phyloP scores from a whole-genome alignment of 2,329 filamentous ascomycete genomes.

The Davidsoniella eucalypti region DNA sequence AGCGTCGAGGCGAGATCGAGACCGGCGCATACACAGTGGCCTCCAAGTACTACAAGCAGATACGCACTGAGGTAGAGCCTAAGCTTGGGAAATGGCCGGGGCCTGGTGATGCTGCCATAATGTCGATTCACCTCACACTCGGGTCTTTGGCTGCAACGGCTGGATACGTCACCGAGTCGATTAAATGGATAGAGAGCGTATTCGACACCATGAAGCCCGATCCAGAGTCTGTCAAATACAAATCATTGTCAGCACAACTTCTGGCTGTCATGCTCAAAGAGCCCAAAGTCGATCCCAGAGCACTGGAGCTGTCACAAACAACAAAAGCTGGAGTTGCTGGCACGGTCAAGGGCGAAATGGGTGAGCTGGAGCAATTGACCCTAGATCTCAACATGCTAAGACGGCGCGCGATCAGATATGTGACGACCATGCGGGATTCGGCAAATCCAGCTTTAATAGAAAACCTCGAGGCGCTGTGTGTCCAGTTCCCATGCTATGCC shows the following conservation, averaged over 20 bases:
- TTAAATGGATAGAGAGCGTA: conserved; percentile 36
- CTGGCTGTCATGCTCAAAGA: conserved; percentile 37
- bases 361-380: conserved; percentile 45
- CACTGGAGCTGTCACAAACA: conserved; percentile 28
- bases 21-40: conserved; percentile 5
- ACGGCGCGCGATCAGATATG: conserved; percentile 34
- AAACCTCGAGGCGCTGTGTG: conserved; percentile 38
- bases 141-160: conserved; percentile 31
- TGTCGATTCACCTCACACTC: conserved; percentile 35
- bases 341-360: conserved; percentile 39
- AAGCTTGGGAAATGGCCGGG: conserved; percentile 12
- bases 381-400: conserved; percentile 37
- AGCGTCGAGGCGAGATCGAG: conserved; percentile 9
- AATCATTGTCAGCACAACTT: conserved; percentile 36
- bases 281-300: conserved; percentile 20
- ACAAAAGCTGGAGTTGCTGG: conserved; percentile 40
- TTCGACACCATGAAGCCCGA: conserved; percentile 22
- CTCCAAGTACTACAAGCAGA: conserved; percentile 10
- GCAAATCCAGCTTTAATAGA: conserved; percentile 16
- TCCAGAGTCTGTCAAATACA: conserved; percentile 31
- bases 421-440: conserved; percentile 18
- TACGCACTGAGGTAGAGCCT: conserved; percentile 7
- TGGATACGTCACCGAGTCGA: conserved; percentile 32
- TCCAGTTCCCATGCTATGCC: conserved; percentile 42
- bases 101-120: conserved; percentile 17